phyloP scores from a whole-genome alignment of 169 alveolate species.

The Eimeria necatrix region DNA sequence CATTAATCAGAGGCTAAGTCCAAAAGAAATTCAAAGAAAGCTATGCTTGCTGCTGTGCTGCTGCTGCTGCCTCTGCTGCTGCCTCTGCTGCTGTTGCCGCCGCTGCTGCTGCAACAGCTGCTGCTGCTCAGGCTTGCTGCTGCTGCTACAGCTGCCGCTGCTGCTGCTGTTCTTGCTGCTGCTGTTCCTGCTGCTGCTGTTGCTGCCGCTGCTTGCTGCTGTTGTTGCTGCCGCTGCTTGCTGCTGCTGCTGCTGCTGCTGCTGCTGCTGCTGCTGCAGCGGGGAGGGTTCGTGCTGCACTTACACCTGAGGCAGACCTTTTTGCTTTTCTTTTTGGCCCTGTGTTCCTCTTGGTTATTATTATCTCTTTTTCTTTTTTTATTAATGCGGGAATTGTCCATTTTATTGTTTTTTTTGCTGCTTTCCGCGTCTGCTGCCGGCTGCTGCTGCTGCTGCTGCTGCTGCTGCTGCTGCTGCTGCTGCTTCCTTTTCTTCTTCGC shows the following conservation, averaged over 20 bases:
- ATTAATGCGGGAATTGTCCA: not conserved
- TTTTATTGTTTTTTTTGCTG: not conserved
- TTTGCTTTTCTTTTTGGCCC: not conserved
- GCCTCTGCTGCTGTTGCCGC: not conserved
- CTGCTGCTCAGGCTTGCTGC: too few species aligned
- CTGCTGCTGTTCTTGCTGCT: too few species aligned
- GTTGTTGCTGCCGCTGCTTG: not conserved
- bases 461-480: slow-evolving; percentile 35
- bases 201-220: not conserved
- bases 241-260: slow-evolving; percentile 23
- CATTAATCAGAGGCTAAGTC: too few species aligned
- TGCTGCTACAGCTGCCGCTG: too few species aligned
- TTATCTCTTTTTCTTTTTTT: not conserved
- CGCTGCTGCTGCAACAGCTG: not conserved
- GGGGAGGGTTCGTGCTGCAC: not conserved
- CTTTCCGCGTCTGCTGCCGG: not conserved
- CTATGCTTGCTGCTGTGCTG: not conserved
- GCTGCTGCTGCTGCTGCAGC: slow-evolving; percentile 13
- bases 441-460: not conserved
- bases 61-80: not conserved
- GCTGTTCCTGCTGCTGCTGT: not conserved
- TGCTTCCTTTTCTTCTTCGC: not conserved
- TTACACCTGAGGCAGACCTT: slow-evolving; percentile 12
- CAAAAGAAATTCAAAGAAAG: not conserved
- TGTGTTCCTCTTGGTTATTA: not conserved